A percentile compares a stretch with the other conserved stretches of the same genome.
These are phyloP conservation scores for Agastache rugosa DNA, from an alignment of 257 asterid genomes.

Conservation along the genomic window DNA sequence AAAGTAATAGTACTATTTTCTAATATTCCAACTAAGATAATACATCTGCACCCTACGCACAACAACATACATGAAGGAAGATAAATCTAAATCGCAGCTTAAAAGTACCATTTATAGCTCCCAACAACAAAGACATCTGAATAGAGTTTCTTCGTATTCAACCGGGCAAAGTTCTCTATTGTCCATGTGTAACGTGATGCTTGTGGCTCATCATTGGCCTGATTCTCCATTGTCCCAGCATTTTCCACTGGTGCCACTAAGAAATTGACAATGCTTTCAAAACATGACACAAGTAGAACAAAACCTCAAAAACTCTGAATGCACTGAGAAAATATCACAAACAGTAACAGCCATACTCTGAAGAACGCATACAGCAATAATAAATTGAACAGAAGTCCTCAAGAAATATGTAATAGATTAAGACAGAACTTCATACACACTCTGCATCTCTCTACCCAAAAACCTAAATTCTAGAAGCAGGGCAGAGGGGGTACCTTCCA, in stretches of 20 bases:
- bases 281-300: slow-evolving; percentile 26
- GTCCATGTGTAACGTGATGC: slow-evolving; percentile 86
- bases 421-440: slow-evolving; percentile 12
- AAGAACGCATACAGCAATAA: not conserved
- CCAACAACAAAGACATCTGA: slow-evolving; percentile 86
- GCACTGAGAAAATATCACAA: slow-evolving; percentile 25
- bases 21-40: slow-evolving; percentile 5
- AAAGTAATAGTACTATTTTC: not conserved
- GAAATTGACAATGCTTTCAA: slow-evolving; percentile 33
- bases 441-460: slow-evolving; percentile 15
- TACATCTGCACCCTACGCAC: slow-evolving; percentile 14
- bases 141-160: slow-evolving; percentile 79
- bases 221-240: slow-evolving; percentile 76
- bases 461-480: slow-evolving; percentile 17
- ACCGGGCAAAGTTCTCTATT: slow-evolving; percentile 74
- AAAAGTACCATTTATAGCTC: slow-evolving; percentile 76
- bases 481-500: slow-evolving; percentile 74
- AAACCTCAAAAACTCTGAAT: slow-evolving; percentile 26
- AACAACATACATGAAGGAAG: slow-evolving; percentile 21
- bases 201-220: slow-evolving; percentile 87
- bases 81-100: slow-evolving; percentile 13
- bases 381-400: not conserved
- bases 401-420: not conserved
- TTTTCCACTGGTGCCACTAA: slow-evolving; percentile 65
- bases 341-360: slow-evolving; percentile 3